Base-by-base conservation (phyloP, 148 eudicot genomes). In the Diospyros kaki region DNA sequence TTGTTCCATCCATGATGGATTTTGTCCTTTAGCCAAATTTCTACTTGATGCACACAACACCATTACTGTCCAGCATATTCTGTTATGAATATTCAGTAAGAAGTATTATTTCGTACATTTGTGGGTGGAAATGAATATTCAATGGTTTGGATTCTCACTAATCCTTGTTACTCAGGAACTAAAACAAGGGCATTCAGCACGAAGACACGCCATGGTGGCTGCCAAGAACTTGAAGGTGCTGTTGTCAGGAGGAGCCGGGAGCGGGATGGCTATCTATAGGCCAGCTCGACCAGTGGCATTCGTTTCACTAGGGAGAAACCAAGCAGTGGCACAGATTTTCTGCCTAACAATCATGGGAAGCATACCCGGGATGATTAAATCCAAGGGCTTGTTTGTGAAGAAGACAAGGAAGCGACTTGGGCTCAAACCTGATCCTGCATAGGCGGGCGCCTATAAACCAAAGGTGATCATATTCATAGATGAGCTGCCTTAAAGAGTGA, bases 161-260 rank as follows among this genome's bases (percentile, higher is more conserved):
- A 48, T 48, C 8, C 52, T 17, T 9, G 51, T 4, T 48, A 5
- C 39, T 72, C 61, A 88, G 87, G 92, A 88, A 76, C 76, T 84
- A 4, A 88, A 86, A 74, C 92, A 88, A 81, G 92, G 89, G 56
- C 76, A 74, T 46, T 73, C 69, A 60, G 87, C 92, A 13, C 81
- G 81, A 76, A 83, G 59, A 60, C 92, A 88, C 17, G 83, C 88
- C 3, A 56, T 76, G 14, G n/a, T 86, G 69, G 80, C 79, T 39
- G 79, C 78, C 4, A 86, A 81, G 65, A 88, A 86, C 79, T 15
- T 86, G 69, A 84, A 28, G 76, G 1, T 80, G 77, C 77, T 86
- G 58, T 39, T 88, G 1, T 43, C 58, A 63, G 87, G 84, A 71
- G 76, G 62, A 1, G 58, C 48, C 2, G 85, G 81, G 69, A 6